Conservation (phyloP, 129 eudicot genomes). For the Arctium minus region DNA sequence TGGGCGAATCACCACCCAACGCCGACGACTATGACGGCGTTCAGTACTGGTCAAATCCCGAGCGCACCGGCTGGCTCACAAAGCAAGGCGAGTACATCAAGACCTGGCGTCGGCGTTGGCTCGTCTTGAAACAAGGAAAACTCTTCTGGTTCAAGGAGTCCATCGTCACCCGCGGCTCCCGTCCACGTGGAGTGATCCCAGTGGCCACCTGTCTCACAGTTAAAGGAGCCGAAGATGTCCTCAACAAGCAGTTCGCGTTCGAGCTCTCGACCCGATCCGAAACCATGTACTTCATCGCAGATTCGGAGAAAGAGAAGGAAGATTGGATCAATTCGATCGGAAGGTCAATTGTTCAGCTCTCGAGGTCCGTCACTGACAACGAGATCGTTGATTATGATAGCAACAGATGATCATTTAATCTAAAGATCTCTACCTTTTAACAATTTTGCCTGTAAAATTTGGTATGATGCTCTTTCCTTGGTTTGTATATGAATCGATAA, state of each 20-base stretch:
- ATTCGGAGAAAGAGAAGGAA: constrained; percentile 78
- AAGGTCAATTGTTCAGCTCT: constrained; percentile 68
- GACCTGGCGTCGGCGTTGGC: constrained; percentile 99
- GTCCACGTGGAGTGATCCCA: constrained; percentile 61
- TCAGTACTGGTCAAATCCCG: constrained; percentile 79
- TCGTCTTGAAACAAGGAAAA: constrained; percentile 80
- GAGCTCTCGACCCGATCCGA: constrained; percentile 43
- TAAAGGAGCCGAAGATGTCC: constrained; percentile 45
- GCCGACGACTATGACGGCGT: constrained; percentile 54
- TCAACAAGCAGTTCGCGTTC: constrained; percentile 32
- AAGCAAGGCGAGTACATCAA: constrained; percentile 98
- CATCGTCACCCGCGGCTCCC: constrained; percentile 61
- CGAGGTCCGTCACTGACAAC: constrained; percentile 54
- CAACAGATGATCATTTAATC: constrained; percentile 14
- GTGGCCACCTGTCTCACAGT: constrained; percentile 47
- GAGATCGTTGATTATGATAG: constrained; percentile 74
- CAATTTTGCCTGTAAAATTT: constrained; percentile 18
- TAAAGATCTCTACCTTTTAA: neutral
- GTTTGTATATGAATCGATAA: constrained; percentile 5
- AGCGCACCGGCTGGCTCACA: constrained; percentile 95
- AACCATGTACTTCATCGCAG: constrained; percentile 74
- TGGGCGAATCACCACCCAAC: constrained; percentile 47
- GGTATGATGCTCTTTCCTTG: constrained; percentile 12
- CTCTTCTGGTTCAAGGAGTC: constrained; percentile 97
- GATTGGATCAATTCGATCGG: constrained; percentile 79